Conservation (phyloP, 1,139 yeast species). For the Suhomyces coccinellae region DNA sequence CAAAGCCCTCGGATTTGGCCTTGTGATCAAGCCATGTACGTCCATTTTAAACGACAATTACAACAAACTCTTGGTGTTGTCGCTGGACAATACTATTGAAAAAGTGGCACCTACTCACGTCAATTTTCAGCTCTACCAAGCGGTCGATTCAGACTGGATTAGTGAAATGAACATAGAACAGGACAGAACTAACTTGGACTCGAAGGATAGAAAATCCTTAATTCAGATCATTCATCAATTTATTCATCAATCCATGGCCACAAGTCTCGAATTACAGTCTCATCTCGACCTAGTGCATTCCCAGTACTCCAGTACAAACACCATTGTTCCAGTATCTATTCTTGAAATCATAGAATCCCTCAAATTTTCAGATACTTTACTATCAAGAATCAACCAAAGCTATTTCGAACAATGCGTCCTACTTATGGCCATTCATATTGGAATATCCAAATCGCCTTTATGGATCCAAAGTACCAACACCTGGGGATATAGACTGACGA, state of each 20-base stretch:
- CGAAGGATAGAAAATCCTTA: constrained; percentile 19
- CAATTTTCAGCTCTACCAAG: constrained; percentile 29
- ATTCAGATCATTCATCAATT: constrained; percentile 25
- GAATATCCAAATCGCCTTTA: constrained; percentile 24
- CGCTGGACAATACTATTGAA: constrained; percentile 30
- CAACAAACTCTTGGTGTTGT: constrained; percentile 35
- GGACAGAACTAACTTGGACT: constrained; percentile 24
- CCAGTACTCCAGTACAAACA: constrained; percentile 22
- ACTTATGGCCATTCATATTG: constrained; percentile 30
- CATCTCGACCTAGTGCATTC: constrained; percentile 27
- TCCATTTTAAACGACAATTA: constrained; percentile 36
- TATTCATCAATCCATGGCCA: constrained; percentile 15
- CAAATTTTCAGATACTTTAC: constrained; percentile 18
- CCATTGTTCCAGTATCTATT: constrained; percentile 22
- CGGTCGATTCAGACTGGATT: constrained; percentile 26
- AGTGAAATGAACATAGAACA: constrained; percentile 21
- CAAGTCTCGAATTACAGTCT: constrained; percentile 12
- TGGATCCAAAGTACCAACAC: constrained; percentile 31
- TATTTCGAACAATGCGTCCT: constrained; percentile 32
- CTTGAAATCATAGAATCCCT: constrained; percentile 26
- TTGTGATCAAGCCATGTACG: constrained; percentile 32
- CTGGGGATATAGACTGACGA: constrained; percentile 20
- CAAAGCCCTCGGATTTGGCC: constrained; percentile 24
- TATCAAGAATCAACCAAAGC: constrained; percentile 19
- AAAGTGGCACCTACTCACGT: constrained; percentile 29